Evolutionary conservation across 1,139 yeast species (phyloP), one percentile per base, ranked within the genome.

Genomic region (Ogataea hybrid): DNA sequence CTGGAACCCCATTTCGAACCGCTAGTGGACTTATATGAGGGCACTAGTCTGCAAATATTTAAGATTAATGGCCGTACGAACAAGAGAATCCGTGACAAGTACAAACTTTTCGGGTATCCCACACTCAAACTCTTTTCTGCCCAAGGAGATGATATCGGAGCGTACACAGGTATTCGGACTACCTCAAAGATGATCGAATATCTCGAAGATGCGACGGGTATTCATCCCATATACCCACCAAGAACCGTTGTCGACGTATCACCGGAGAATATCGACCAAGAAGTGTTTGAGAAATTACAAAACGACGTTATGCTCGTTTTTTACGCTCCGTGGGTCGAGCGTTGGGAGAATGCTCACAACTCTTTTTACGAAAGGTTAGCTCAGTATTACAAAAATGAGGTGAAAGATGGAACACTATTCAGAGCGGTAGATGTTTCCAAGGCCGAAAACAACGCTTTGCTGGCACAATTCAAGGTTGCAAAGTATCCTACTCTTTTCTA

Each of bases 1-100:
- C 64, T 73, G 45, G 61, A 63, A 17, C 73, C 73, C 6, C 62
- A 63, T 10, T 71, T 69, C 46, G 64, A 63, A 16, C 65, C 67
- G 15, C 49, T 72, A 37, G 53, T 36, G 4, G 50, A 51, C 12
- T 40, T 56, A n/a, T 59, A 50, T 40, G 39, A 49, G 7, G 40
- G 48, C 25, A 54, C 62, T 5, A 45, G 47, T 4, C 29, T 59
- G 14, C 52, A 53, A 28, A 37, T 58, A 4, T 50, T 55, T 31
- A 51, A 49, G 36, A 44, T 58, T 15, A 43, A 59, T 40, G 61
- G 56, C 9, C 36, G 42, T 10, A 37, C 40, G 5, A 57, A 52
- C 28, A 45, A 37, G 17, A 35, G 53, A 25, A 41, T 53, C 8
- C 35, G 55, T 15, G 39, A 37, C 12, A 41, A 47, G 42, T 58